Evolutionary conservation across 257 asterid genomes (phyloP), one percentile per base, ranked within the genome.

Genomic region (Solanum corneliomulleri): DNA sequence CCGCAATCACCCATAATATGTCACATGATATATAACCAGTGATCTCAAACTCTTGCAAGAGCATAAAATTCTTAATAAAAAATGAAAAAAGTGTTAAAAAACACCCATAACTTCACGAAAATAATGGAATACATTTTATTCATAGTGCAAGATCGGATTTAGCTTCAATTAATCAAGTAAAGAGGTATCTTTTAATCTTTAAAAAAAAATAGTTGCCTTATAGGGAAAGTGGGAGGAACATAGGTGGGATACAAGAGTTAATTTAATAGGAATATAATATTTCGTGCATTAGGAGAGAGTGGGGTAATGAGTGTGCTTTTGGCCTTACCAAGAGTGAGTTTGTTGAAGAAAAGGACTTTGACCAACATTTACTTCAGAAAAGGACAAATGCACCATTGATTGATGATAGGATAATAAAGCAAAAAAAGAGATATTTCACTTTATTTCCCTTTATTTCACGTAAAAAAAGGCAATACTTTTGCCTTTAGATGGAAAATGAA

Each of bases 311-410:
- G n/a, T 18, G n/a, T 16, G 62, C 4, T 56, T 56, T 56, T 56
- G 64, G 3, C n/a, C 64, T 56, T 56, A 18, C 64, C 64, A 56
- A 18, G 64, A 56, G 64, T 18, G 3, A 58, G 25, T 58, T 56
- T n/a, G 88, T 84, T 88, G 84, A 87, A 84, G 88, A 62, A 4
- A 29, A 86, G 86, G 91, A 83, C 83, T 89, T 86, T 91, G 93
- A 91, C 93, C 88, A 89, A 69, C 85, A 44, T 74, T 88, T 69
- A 56, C 69, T 58, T 87, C 88, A 86, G 64, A 84, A 88, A 64
- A 80, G 29, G 92, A 88, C 91, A 88, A 90, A 86, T 72, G 74
- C 41, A 71, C 41, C 83, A 64, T 85, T 58, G 66, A 58, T 20
- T 45, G 68, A 80, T 45, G 68, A 80, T 78, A 21, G n/a, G 83